Evolutionary conservation across 352 stramenopile genomes (phyloP), one percentile per base, ranked within the genome.

Genomic region (Globisporangium okanoganense): DNA sequence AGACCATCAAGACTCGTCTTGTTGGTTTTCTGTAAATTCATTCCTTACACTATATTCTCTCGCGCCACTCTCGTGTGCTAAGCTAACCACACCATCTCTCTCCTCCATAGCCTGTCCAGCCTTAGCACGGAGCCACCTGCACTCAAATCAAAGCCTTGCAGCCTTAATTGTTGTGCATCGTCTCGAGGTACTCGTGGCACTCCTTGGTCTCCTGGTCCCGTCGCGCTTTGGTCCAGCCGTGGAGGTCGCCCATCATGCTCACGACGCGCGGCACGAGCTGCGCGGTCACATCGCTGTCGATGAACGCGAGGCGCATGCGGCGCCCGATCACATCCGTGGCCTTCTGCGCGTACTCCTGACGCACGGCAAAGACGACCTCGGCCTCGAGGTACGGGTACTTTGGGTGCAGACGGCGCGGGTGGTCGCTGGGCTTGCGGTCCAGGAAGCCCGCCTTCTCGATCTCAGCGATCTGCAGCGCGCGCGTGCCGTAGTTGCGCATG

Each of bases 301-400:
- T 87, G 63, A 97, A 98, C 27, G 92, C 90, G 20, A 98, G 72
- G 57, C 95, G 89, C 66, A 93, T 98, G 41, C 95, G 89, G 31
- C 95, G 79, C 24, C 93, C 95, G 41, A 98, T 62, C 36, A 98
- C 87, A 59, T 98, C 95, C 24, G 95, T 95, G 33, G 90, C 87
- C 69, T 95, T 96, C 56, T 90, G 57, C n/a, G 95, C 94, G 75
- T 98, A 98, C 71, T 98, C 95, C 69, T 98, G 92, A 56, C 86
- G 78, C 35, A 97, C 88, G 31, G 90, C 88, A 59, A 97, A 97
- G 31, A 97, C 87, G 1, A 99, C 92, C 71, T 99, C 96, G 52
- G 92, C 94, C 62, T 98, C 88, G 40, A 99, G 65, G 80, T 97
- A 98, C 48, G 96, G 95, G 75, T 98, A 98, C 78, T 97, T 96